Conservation (phyloP, 1,139 yeast genomes). For the Kodamaea plutei region DNA sequence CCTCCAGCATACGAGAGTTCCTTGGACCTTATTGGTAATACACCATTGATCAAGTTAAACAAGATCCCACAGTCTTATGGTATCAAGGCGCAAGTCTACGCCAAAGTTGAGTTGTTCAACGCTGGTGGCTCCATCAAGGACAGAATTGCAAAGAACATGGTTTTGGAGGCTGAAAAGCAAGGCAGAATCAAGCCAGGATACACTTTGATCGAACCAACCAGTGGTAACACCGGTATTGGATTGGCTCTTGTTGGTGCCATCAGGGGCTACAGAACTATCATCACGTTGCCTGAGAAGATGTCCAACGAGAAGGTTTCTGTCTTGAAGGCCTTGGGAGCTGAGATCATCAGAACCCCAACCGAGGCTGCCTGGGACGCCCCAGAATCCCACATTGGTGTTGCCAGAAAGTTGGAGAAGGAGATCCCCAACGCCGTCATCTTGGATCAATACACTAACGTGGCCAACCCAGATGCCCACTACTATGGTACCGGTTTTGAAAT, state of each 20-base stretch:
- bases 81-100: constrained; percentile 57
- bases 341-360: constrained; percentile 86
- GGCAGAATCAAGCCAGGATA: constrained; percentile 84
- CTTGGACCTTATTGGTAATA: constrained; percentile 74
- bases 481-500: constrained; percentile 84
- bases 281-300: constrained; percentile 90
- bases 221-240: constrained; percentile 89
- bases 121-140: constrained; percentile 73
- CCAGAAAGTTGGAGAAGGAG: constrained; percentile 74
- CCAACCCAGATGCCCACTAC: constrained; percentile 83
- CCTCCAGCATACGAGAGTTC: constrained; percentile 38
- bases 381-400: constrained; percentile 89
- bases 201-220: constrained; percentile 84
- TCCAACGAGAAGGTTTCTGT: constrained; percentile 88
- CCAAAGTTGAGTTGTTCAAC: constrained; percentile 63
- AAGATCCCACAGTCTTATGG: constrained; percentile 75
- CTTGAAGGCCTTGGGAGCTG: constrained; percentile 86
- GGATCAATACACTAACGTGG: constrained; percentile 76
- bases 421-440: constrained; percentile 82
- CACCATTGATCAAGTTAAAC: constrained; percentile 73
- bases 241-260: constrained; percentile 85
- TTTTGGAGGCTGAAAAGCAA: constrained; percentile 74
- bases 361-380: constrained; percentile 95
- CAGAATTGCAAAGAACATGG: constrained; percentile 63
- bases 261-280: constrained; percentile 81